Percentiles rank a stretch among this genome's conserved stretches.
These are phyloP conservation scores for Sclerotinia spermophila DNA, from an alignment of 2,329 filamentous ascomycete genomes.

Conservation along the genomic window DNA sequence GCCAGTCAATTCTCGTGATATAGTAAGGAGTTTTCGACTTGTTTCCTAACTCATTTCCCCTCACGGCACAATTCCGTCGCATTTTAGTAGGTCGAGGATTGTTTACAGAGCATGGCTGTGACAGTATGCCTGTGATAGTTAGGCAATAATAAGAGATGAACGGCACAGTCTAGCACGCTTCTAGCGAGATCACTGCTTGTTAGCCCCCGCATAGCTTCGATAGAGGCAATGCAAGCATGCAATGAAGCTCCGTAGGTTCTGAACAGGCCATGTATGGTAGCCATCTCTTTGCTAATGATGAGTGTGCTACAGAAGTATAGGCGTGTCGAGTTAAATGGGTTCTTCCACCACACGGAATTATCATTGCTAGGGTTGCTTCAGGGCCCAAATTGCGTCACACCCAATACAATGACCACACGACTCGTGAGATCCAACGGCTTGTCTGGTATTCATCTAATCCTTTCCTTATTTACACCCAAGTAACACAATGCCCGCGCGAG, in stretches of 20 bases:
- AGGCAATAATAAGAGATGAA: neutral
- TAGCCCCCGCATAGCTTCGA: neutral
- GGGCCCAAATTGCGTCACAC: constrained; percentile 6
- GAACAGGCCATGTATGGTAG: neutral
- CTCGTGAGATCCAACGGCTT: neutral
- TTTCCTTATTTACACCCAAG: constrained; percentile 34
- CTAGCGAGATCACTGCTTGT: neutral
- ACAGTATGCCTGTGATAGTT: neutral
- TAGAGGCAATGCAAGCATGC: neutral
- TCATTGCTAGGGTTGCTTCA: neutral
- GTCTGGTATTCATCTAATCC: constrained; percentile 25
- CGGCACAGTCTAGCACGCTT: neutral
- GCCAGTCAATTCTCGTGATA: neutral
- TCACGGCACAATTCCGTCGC: neutral
- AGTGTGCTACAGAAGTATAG: neutral
- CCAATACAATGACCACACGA: neutral
- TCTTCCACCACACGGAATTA: neutral
- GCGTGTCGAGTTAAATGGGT: neutral
- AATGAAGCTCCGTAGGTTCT: neutral
- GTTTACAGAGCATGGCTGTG: neutral
- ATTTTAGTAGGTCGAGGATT: neutral
- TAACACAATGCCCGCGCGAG: constrained; percentile 11
- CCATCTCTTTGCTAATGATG: neutral
- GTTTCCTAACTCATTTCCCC: neutral
- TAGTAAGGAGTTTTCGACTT: neutral